These are phyloP conservation scores for Aspergillaceae sp. DNA, from an alignment of 2,329 filamentous ascomycete genomes.

Conservation along the genomic window DNA sequence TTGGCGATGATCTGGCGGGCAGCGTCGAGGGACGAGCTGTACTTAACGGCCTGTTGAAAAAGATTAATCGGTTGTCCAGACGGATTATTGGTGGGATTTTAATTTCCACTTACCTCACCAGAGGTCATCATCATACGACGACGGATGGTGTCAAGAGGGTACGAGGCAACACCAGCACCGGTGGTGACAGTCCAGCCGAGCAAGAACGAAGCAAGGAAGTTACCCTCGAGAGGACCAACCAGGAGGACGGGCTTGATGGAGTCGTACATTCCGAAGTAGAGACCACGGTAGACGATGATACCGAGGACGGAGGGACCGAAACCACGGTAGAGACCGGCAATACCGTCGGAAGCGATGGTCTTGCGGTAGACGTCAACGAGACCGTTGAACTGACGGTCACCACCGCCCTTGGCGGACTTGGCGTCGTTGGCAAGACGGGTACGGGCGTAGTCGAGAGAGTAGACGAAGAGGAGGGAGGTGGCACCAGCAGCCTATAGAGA, in stretches of 20 bases:
- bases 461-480: constrained; percentile 99
- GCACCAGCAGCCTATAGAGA: constrained; percentile 75
- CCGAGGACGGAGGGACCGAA: constrained; percentile 99
- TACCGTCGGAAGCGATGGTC: constrained; percentile 97
- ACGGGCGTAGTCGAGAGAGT: constrained; percentile 99
- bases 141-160: constrained; percentile 99
- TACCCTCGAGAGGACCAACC: constrained; percentile 81
- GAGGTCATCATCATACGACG: constrained; percentile 99
- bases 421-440: constrained; percentile 99
- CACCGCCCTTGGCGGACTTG: constrained; percentile 91
- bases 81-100: not conserved
- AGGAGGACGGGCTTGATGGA: constrained; percentile 99
- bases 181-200: constrained; percentile 99
- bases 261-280: constrained; percentile 99
- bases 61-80: constrained; percentile 29
- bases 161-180: constrained; percentile 99
- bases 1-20: constrained; percentile 90
- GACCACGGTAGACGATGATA: constrained; percentile 99
- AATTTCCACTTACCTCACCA: constrained; percentile 49
- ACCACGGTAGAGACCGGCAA: constrained; percentile 99
- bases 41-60: constrained; percentile 89
- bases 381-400: constrained; percentile 99
- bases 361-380: constrained; percentile 99
- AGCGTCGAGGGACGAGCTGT: constrained; percentile 92
- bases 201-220: constrained; percentile 98